Percentiles rank a stretch among this genome's conserved stretches.
Evolutionary conservation across 306 rosid species (phyloP).

Genomic region (Casuarina cunninghamiana): DNA sequence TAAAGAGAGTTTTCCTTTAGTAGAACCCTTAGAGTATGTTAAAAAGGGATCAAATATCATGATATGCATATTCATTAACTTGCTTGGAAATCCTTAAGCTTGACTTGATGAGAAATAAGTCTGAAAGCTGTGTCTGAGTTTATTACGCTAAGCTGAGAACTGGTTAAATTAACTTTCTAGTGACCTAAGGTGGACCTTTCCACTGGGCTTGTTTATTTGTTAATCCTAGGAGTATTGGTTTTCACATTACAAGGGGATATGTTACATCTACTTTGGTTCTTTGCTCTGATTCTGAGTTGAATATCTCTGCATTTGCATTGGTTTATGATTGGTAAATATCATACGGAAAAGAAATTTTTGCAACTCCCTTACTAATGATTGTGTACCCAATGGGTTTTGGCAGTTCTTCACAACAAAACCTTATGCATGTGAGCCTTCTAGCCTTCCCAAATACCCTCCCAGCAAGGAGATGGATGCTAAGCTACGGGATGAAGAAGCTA

Average conservation of each 20-base stretch:
- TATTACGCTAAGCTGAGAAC: conserved; percentile 5
- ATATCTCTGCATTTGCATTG: background rate
- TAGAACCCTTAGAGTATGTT: background rate
- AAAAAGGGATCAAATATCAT: background rate
- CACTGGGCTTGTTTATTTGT: background rate
- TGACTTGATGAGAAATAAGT: conserved; percentile 18
- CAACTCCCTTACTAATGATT: background rate
- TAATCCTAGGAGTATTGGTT: background rate
- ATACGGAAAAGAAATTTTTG: background rate
- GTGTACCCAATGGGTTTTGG: conserved; percentile 25
- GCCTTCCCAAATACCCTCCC: conserved; percentile 99
- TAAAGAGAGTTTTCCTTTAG: background rate
- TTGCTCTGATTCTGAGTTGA: background rate
- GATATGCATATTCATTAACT: background rate
- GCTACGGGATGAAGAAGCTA: conserved; percentile 93
- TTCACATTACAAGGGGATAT: background rate
- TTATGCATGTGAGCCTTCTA: conserved; percentile 96
- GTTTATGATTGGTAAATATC: background rate
- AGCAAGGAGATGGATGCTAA: conserved; percentile 99
- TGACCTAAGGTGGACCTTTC: conserved; percentile 11
- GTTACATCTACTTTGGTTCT: background rate
- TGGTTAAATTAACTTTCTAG: background rate
- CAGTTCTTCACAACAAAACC: conserved; percentile 92
- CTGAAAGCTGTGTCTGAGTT: background rate
- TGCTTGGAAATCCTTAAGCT: conserved; percentile 23